Evolutionary conservation across 208 protist genomes (phyloP).

Genomic region (Angomonas ambiguus): DNA sequence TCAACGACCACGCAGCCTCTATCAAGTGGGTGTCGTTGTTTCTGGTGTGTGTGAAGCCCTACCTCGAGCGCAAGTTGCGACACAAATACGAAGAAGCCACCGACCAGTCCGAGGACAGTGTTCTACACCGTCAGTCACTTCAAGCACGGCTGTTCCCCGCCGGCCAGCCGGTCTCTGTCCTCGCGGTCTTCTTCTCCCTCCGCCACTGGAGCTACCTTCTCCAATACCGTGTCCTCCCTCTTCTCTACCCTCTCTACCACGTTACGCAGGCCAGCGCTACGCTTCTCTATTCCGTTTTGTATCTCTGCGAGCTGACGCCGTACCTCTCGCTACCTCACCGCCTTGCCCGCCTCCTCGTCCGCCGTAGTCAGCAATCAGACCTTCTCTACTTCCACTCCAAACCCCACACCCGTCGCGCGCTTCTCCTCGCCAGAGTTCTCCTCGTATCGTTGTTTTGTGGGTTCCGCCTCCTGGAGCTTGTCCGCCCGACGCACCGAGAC

Average conservation of each 20-base stretch:
- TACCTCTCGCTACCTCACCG: slow-evolving; percentile 51
- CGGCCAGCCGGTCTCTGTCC: not conserved
- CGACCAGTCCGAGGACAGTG: not conserved
- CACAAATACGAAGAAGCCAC: not conserved
- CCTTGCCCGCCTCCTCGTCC: slow-evolving; percentile 50
- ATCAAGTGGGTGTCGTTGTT: slow-evolving; percentile 32
- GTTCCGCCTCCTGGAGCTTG: slow-evolving; percentile 57
- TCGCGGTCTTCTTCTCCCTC: not conserved
- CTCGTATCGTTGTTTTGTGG: slow-evolving; percentile 59
- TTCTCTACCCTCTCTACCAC: slow-evolving; percentile 52
- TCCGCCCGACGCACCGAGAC: slow-evolving; percentile 15
- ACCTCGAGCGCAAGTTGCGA: not conserved
- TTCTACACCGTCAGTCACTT: not conserved
- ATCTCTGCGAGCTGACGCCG: slow-evolving; percentile 67
- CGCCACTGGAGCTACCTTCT: not conserved
- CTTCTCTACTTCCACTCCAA: slow-evolving; percentile 18
- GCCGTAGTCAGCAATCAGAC: slow-evolving; percentile 41
- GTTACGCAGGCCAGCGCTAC: slow-evolving; percentile 24
- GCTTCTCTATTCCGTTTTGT: slow-evolving; percentile 54
- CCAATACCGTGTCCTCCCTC: not conserved
- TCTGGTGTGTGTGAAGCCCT: slow-evolving; percentile 28
- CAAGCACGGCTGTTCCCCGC: not conserved
- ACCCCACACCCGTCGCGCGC: slow-evolving; percentile 34
- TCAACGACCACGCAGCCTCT: not conserved
- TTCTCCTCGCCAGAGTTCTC: slow-evolving; percentile 57